These are phyloP conservation scores for Lasiodiplodia gonubiensis DNA, from an alignment of 2,329 filamentous ascomycete genomes.

Conservation along the genomic window DNA sequence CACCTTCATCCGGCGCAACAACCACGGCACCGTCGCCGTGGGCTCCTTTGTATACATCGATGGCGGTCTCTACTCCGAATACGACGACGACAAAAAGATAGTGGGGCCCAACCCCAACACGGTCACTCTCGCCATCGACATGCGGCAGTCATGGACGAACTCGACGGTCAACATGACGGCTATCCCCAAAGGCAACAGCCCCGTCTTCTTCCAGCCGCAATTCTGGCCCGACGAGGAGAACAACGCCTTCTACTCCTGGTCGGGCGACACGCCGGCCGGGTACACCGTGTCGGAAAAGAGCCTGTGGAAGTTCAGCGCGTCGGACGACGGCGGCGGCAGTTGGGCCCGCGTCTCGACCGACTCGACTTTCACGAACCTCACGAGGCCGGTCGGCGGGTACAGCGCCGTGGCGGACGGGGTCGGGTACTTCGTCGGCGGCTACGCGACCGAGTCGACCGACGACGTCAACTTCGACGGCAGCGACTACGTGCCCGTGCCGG, in stretches of 20 bases:
- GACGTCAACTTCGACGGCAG: neutral
- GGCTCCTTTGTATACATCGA: constrained; percentile 21
- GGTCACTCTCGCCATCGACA: constrained; percentile 11
- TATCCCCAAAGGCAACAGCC: constrained; percentile 8
- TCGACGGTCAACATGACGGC: constrained; percentile 1
- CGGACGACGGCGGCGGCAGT: neutral
- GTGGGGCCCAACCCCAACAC: neutral
- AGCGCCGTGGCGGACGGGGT: neutral
- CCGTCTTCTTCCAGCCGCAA: neutral
- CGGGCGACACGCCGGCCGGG: neutral
- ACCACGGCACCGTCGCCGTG: constrained; percentile 5
- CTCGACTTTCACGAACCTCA: neutral
- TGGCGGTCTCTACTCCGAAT: neutral
- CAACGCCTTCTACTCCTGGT: constrained; percentile 15
- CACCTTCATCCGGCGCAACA: neutral
- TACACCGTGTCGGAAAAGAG: constrained; percentile 6
- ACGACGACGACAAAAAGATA: neutral
- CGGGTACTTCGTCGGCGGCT: constrained; percentile 14
- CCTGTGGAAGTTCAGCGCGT: constrained; percentile 18
- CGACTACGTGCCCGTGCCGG: neutral
- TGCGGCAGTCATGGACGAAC: constrained; percentile 25
- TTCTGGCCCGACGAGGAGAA: neutral
- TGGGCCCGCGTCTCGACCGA: constrained; percentile 2
- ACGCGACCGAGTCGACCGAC: neutral
- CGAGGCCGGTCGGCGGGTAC: constrained; percentile 3